A percentile compares a stretch with the other conserved stretches of the same genome.
These are phyloP conservation scores for Actinidia chinensis DNA, from an alignment of 179 eudicot species.

Conservation along the genomic window DNA sequence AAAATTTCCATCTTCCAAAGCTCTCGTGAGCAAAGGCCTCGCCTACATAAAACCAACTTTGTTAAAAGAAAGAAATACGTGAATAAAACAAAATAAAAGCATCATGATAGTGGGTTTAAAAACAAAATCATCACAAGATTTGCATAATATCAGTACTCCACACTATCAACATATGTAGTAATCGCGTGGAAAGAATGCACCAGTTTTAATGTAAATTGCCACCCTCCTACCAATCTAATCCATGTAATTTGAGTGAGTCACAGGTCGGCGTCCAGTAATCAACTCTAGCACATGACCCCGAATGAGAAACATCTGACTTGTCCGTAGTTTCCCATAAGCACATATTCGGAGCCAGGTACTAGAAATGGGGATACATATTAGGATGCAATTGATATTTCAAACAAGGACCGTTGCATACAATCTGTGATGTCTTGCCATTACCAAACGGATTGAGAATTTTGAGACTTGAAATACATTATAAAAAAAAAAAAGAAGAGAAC, in stretches of 20 bases:
- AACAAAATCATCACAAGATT: background rate
- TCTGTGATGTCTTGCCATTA: background rate
- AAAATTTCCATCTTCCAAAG: constrained; percentile 60
- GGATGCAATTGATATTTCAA: background rate
- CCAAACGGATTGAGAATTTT: background rate
- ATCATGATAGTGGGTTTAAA: background rate
- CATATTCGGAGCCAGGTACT: constrained; percentile 95
- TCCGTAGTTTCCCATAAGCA: constrained; percentile 81
- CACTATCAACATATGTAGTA: background rate
- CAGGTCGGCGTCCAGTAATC: constrained; percentile 83
- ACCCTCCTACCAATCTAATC: constrained; percentile 98
- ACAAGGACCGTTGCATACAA: background rate
- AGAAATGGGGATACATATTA: background rate
- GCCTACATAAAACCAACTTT: constrained; percentile 36
- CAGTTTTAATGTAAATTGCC: constrained; percentile 15
- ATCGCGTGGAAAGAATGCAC: background rate
- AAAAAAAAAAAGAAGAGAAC: constrained; percentile 7
- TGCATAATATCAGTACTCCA: background rate
- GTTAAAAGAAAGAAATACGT: background rate
- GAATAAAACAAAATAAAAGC: background rate
- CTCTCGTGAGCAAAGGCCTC: constrained; percentile 62
- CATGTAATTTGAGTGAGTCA: constrained; percentile 48
- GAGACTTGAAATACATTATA: too few relatives aligned
- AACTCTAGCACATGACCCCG: constrained; percentile 81
- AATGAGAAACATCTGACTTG: constrained; percentile 87